A percentile compares a stretch with the other conserved stretches of the same genome.
These are phyloP conservation scores for Helianthus annuus DNA, from an alignment of 129 eudicot genomes.

Conservation along the genomic window DNA sequence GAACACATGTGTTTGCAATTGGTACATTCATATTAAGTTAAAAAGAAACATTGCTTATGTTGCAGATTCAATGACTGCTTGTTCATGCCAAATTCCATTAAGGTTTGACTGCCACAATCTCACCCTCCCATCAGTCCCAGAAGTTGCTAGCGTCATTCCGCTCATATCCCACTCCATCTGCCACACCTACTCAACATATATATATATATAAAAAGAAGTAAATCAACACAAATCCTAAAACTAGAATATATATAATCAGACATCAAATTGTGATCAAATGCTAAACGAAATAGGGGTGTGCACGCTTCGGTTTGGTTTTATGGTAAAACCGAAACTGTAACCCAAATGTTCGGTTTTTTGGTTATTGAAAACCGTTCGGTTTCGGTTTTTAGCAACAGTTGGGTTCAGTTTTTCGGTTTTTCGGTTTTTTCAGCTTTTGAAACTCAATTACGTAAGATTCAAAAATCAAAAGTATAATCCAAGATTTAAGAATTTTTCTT, in stretches of 20 bases:
- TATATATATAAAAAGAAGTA: not conserved
- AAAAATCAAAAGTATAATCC: no score
- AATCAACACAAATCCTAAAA: not conserved
- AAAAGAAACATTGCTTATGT: constrained; percentile 13
- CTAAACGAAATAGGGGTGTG: not conserved
- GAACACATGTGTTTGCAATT: constrained; percentile 18
- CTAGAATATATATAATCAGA: not conserved
- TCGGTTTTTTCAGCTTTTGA: no score
- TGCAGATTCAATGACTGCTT: constrained; percentile 60
- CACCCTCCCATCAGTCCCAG: constrained; percentile 70
- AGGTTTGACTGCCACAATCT: constrained; percentile 89
- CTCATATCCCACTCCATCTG: constrained; percentile 99
- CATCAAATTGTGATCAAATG: not conserved
- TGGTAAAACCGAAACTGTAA: no score
- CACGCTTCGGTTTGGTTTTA: no score
- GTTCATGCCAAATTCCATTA: constrained; percentile 86
- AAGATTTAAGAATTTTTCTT: no score
- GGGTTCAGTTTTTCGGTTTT: no score
- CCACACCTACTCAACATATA: constrained; percentile 62
- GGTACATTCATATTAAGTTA: constrained; percentile 13
- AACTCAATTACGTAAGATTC: no score
- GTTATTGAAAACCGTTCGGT: no score
- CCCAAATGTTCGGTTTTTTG: no score
- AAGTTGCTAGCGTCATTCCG: constrained; percentile 90
- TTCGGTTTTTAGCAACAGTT: no score